Evolutionary conservation across 2,329 filamentous ascomycete species (phyloP).

Genomic region (Endoconidiophora laricicola): DNA sequence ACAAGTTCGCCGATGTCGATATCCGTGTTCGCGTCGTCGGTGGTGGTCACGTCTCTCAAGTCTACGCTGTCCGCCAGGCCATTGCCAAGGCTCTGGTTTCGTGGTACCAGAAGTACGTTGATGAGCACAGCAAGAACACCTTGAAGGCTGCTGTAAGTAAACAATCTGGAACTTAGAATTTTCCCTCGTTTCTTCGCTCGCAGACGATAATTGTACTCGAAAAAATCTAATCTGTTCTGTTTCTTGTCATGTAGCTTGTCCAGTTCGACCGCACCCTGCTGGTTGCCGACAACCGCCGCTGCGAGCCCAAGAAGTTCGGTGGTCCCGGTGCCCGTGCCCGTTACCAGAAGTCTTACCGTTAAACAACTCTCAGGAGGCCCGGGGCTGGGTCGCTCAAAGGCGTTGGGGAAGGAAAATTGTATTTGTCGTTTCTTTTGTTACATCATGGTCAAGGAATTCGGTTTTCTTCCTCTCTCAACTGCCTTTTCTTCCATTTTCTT

Average conservation of each 20-base stretch:
- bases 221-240: constrained; percentile 51
- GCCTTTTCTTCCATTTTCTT: constrained; percentile 12
- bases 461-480: constrained; percentile 14
- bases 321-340: constrained; percentile 87
- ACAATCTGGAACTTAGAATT: neutral
- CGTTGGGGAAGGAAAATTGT: constrained; percentile 14
- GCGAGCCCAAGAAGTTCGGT: constrained; percentile 97
- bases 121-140: constrained; percentile 99
- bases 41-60: constrained; percentile 93
- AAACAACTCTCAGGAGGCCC: constrained; percentile 27
- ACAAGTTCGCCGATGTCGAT: constrained; percentile 94
- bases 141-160: constrained; percentile 27
- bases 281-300: constrained; percentile 96
- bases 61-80: constrained; percentile 97
- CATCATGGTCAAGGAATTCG: constrained; percentile 14
- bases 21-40: constrained; percentile 92
- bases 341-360: constrained; percentile 99
- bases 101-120: constrained; percentile 99
- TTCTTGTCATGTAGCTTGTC: constrained; percentile 37
- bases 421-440: constrained; percentile 14
- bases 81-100: constrained; percentile 65
- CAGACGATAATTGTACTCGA: neutral
- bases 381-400: constrained; percentile 13
- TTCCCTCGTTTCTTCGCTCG: neutral
- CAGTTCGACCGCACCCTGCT: constrained; percentile 94